Conservation (phyloP, 768 basidiomycete genomes). For the Daedaleopsis nitida region DNA sequence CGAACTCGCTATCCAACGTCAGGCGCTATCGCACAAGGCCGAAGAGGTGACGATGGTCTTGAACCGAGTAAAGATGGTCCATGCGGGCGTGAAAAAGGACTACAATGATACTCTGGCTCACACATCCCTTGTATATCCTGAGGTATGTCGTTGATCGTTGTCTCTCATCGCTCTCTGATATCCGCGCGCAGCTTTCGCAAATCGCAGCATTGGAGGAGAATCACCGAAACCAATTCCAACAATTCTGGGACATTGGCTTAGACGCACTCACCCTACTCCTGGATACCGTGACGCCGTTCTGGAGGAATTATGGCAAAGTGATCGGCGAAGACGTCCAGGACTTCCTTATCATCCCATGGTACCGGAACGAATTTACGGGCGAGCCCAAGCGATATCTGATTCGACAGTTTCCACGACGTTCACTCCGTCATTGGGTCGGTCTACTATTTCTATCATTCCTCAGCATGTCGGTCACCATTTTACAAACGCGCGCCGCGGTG, state of each 20-base stretch:
- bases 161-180: conserved; percentile 6
- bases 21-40: conserved; percentile 47
- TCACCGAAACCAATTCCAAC: conserved; percentile 78
- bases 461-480: conserved; percentile 49
- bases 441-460: conserved; percentile 53
- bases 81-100: conserved; percentile 57
- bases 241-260: conserved; percentile 81
- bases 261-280: conserved; percentile 74
- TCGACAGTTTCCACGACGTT: conserved; percentile 57
- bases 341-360: conserved; percentile 80
- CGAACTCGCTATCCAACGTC: conserved; percentile 48
- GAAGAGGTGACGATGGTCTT: conserved; percentile 52
- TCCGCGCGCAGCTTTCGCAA: conserved; percentile 55
- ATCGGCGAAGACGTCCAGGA: conserved; percentile 80
- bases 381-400: conserved; percentile 70
- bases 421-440: conserved; percentile 68
- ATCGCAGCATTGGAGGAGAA: conserved; percentile 76
- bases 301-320: conserved; percentile 81
- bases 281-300: conserved; percentile 77
- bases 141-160: conserved; percentile 44
- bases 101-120: conserved; percentile 67
- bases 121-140: conserved; percentile 77
- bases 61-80: conserved; percentile 53
- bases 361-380: conserved; percentile 83
- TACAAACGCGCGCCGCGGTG: conserved; percentile 62